Percentiles rank a stretch among this genome's conserved stretches.
Conservation (phyloP, 1,284 basidiomycete species). For the Rhodotorula sp. region DNA sequence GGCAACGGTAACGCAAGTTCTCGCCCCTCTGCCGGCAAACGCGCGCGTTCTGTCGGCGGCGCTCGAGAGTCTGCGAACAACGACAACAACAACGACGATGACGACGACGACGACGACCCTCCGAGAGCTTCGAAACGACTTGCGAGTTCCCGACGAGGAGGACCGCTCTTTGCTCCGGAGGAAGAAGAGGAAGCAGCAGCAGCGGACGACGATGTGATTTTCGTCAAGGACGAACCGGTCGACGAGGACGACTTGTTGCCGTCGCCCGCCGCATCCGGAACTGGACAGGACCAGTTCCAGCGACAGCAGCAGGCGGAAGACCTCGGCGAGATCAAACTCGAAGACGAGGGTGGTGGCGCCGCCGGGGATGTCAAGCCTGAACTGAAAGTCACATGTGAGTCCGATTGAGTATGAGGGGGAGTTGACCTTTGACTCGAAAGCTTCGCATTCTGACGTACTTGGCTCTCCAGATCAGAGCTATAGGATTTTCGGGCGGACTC, state of each 20-base stretch:
- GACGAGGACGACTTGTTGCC: conserved; percentile 10
- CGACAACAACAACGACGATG: neutral
- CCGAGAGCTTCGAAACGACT: neutral
- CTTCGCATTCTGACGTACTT: too few species aligned
- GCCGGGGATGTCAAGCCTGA: conserved; percentile 33
- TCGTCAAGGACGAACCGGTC: conserved; percentile 28
- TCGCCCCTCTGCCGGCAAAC: neutral
- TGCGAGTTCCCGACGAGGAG: neutral
- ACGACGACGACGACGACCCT: neutral
- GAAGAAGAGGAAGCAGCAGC: neutral
- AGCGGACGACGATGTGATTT: conserved; percentile 4
- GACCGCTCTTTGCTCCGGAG: neutral
- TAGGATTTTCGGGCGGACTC: conserved; percentile 31
- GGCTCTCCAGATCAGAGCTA: conserved; percentile 30
- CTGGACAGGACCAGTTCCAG: neutral
- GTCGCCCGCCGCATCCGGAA: neutral
- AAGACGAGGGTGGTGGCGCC: neutral
- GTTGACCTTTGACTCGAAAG: neutral
- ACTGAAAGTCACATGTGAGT: conserved; percentile 32
- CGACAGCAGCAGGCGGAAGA: neutral
- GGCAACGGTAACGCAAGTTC: too few species aligned
- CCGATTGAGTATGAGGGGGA: too few species aligned
- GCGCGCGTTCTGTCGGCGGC: neutral
- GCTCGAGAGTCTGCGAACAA: too few species aligned
- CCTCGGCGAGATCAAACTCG: conserved; percentile 2